Evolutionary conservation across 306 rosid genomes (phyloP).

Genomic region (Sicyos baderoa): DNA sequence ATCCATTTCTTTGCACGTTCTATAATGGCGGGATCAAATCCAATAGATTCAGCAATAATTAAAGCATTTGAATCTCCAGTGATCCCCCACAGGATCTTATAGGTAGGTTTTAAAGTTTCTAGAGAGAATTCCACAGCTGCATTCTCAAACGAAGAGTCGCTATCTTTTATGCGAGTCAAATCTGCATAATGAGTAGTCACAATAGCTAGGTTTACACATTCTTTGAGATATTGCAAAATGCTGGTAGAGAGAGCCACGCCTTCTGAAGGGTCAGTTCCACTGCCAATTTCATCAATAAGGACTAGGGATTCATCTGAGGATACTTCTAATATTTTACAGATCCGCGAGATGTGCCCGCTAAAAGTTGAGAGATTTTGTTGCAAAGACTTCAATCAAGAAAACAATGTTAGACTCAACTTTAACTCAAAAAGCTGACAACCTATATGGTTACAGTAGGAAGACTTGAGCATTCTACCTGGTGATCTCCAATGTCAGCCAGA

Average conservation of each 20-base stretch:
- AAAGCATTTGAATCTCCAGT: conserved; percentile 87
- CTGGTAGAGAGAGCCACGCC: conserved; percentile 94
- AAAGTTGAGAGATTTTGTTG: conserved; percentile 96
- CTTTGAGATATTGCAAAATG: conserved; percentile 75
- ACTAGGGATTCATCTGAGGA: conserved; percentile 68
- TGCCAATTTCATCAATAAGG: conserved; percentile 88
- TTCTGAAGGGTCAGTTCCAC: conserved; percentile 98
- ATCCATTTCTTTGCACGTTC: conserved; percentile 58
- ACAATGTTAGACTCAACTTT: conserved; percentile 39
- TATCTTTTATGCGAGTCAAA: conserved; percentile 68
- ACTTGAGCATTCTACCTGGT: conserved; percentile 56
- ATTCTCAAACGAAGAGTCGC: conserved; percentile 58
- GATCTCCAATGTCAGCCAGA: conserved; percentile 92
- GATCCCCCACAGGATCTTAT: conserved; percentile 79
- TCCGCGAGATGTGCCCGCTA: conserved; percentile 81
- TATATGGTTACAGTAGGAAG: conserved; percentile 25
- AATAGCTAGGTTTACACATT: conserved; percentile 59
- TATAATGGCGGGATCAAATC: conserved; percentile 62
- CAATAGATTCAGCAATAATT: conserved; percentile 66
- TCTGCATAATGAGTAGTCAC: conserved; percentile 93
- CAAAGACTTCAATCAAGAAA: conserved; percentile 62
- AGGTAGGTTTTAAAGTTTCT: conserved; percentile 72
- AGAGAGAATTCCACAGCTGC: conserved; percentile 89
- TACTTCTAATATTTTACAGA: conserved; percentile 63
- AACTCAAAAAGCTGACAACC: conserved; percentile 27